These are phyloP conservation scores for Talaromyces albobiverticillius DNA, from an alignment of 2,329 filamentous ascomycete genomes.

Conservation along the genomic window DNA sequence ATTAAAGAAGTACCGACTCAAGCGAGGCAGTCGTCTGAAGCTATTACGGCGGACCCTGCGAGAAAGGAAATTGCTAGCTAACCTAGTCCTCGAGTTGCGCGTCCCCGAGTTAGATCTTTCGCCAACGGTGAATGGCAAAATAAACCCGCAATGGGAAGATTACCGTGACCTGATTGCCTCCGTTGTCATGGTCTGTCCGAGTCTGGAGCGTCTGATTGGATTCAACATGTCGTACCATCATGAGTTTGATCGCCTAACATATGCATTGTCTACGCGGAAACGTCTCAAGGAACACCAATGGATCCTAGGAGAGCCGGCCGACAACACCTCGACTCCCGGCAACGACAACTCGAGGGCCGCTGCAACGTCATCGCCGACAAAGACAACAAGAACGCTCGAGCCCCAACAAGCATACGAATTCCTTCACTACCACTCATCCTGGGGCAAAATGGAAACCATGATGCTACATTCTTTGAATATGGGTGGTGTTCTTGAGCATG, in stretches of 20 bases:
- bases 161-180: slow-evolving; percentile 54
- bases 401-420: slow-evolving; percentile 52
- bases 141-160: slow-evolving; percentile 43
- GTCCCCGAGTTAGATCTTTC: slow-evolving; percentile 49
- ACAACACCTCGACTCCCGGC: slow-evolving; percentile 24
- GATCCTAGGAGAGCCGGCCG: slow-evolving; percentile 50
- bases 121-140: slow-evolving; percentile 35
- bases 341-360: slow-evolving; percentile 30
- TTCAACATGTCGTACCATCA: slow-evolving; percentile 53
- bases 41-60: slow-evolving; percentile 54
- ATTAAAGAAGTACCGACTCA: slow-evolving; percentile 48
- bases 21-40: slow-evolving; percentile 51
- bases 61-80: slow-evolving; percentile 49
- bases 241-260: slow-evolving; percentile 53
- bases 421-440: slow-evolving; percentile 52
- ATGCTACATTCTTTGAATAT: slow-evolving; percentile 48
- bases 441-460: slow-evolving; percentile 52
- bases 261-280: slow-evolving; percentile 54
- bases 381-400: slow-evolving; percentile 35
- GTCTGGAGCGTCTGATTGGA: slow-evolving; percentile 54
- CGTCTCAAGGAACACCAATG: slow-evolving; percentile 56
- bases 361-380: slow-evolving; percentile 27
- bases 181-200: slow-evolving; percentile 58
- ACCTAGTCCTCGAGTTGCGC: slow-evolving; percentile 52
- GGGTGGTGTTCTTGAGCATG: slow-evolving; percentile 49